Percentiles rank a stretch among this genome's conserved stretches.
phyloP scores from a whole-genome alignment of 176 grass and related monocot species.

The Cocos nucifera region DNA sequence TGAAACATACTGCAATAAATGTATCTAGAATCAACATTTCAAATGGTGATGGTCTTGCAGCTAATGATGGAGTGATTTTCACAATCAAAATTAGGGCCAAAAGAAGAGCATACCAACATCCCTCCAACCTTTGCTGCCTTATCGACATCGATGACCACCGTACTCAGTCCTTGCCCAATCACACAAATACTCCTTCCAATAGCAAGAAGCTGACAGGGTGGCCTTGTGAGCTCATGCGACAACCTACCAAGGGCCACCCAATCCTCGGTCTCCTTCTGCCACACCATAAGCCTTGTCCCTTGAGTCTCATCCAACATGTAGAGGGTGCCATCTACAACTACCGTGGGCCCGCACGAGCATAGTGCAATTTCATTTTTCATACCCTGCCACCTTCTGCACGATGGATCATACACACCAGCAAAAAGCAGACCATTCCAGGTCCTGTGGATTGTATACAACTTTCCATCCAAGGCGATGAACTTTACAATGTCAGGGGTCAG shows the following conservation, averaged over 20 bases:
- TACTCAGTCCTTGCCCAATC: constrained; percentile 41
- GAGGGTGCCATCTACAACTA: constrained; percentile 40
- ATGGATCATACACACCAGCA: constrained; percentile 55
- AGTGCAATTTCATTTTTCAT: constrained; percentile 47
- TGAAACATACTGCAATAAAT: too few relatives aligned
- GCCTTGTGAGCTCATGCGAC: constrained; percentile 36
- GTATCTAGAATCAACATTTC: constrained; percentile 9
- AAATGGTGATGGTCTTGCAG: constrained; percentile 60
- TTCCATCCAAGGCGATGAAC: constrained; percentile 33
- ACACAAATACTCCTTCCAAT: constrained; percentile 46
- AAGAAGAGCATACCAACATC: constrained; percentile 31
- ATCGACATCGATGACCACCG: constrained; percentile 42
- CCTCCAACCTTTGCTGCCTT: constrained; percentile 25
- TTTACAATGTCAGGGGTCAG: constrained; percentile 54
- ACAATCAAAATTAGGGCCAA: constrained; percentile 22
- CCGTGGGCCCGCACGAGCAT: constrained; percentile 40
- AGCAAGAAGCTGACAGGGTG: constrained; percentile 32
- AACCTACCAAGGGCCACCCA: constrained; percentile 53
- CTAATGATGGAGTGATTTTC: constrained; percentile 27
- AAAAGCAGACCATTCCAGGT: constrained; percentile 40
- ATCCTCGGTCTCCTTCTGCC: constrained; percentile 33
- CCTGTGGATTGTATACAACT: constrained; percentile 55
- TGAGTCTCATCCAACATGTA: constrained; percentile 54
- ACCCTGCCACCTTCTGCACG: constrained; percentile 32
- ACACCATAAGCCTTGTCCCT: constrained; percentile 46